phyloP scores from a whole-genome alignment of 257 asterid species.

The Przewalskia tangutica region DNA sequence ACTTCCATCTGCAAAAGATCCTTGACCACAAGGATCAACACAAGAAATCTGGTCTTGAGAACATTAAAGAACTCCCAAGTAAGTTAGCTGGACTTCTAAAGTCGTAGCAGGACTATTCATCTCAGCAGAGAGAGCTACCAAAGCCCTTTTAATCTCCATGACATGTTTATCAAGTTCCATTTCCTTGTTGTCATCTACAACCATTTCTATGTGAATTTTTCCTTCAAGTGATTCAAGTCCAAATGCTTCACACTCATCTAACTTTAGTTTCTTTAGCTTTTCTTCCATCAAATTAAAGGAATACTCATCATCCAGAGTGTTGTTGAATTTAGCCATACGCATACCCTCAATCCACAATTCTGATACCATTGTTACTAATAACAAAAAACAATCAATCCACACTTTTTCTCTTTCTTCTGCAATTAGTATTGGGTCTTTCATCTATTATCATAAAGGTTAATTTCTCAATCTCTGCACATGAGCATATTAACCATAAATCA shows the following conservation, averaged over 20 bases:
- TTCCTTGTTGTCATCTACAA: no score
- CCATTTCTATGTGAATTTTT: neutral
- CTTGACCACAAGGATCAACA: no score
- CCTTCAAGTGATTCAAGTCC: neutral
- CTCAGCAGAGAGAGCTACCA: no score
- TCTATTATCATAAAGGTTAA: neutral
- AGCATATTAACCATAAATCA: neutral
- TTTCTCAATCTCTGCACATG: neutral
- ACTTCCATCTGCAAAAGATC: no score
- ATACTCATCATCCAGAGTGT: neutral
- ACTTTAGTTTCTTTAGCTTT: neutral
- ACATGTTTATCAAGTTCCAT: no score
- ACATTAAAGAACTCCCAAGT: no score
- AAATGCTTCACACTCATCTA: neutral
- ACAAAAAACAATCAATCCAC: neutral
- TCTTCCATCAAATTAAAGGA: neutral
- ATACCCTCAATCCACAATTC: neutral
- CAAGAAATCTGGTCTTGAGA: no score
- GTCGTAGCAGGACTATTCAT: no score
- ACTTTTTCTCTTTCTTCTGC: neutral
- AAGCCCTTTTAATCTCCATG: no score
- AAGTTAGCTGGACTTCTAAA: no score
- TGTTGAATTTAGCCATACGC: neutral
- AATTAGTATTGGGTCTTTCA: neutral
- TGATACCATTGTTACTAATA: no score